Evolutionary conservation across 371 early-diverging fungal species (phyloP), one percentile per base, ranked within the genome.

Genomic region (Polyrhizophydium stewartii): DNA sequence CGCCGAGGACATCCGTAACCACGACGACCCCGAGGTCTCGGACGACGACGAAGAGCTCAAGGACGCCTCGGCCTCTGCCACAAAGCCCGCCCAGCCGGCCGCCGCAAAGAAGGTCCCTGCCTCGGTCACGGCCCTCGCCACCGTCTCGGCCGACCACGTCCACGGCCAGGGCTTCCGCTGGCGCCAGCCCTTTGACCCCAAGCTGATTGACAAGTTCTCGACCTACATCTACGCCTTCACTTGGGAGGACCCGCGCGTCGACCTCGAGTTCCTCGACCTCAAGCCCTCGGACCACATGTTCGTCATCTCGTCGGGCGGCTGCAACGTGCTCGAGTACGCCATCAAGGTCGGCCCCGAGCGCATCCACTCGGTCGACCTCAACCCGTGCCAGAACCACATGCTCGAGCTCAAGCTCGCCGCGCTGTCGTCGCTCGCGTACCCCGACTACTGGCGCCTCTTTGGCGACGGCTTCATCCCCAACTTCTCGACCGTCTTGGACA

Each of bases 161-260:
- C 77, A 77, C 64, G 77, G 77, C 52, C 75, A 75, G 51, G 74
- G 77, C 30, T 33, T 78, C 32, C 77, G 81, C 59, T 84, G 82
- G 85, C 77, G 92, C 9, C 71, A 87, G 28, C 79, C 87, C 12
- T 92, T 91, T 57, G 78, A 87, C 57, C 85, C 86, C 0, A 68
- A 76, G 0, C 68, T 85, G 50, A 70, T 86, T 40, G 70, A 86
- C 0, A 87, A 89, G 61, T 90, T 92, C 69, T 77, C 85, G 16
- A 89, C 91, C 0, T 92, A 91, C 66, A 89, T 92, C 55, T 92
- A 91, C 63, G 91, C 90, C 7, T 92, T 92, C 57, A 87, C 92
- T 1, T 92, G 91, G 92, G 91, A 92, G 61, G 92, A 92, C 65
- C 92, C 92, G 0, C 81, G 85, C 24, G 83, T 84, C 27, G 92